phyloP scores from a whole-genome alignment of 1,284 basidiomycete species.

The Ustilago esculenta region DNA sequence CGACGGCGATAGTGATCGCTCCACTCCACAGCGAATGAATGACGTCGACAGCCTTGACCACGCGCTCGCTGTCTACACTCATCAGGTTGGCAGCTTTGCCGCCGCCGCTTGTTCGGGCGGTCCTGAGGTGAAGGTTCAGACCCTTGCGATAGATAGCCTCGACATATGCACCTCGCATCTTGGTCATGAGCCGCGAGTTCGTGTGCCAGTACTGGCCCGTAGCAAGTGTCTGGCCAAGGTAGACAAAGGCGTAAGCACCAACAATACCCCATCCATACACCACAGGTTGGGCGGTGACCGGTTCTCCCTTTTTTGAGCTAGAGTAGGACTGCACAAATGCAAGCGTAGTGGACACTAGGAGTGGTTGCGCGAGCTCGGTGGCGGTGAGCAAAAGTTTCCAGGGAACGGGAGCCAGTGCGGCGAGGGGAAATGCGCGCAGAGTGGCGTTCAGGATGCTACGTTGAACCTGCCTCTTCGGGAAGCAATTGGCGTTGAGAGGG shows the following conservation, averaged over 20 bases:
- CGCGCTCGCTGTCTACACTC: conserved; percentile 61
- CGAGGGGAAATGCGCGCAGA: conserved; percentile 42
- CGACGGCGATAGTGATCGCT: conserved; percentile 48
- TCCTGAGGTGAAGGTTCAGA: conserved; percentile 50
- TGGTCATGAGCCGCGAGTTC: conserved; percentile 43
- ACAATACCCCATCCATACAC: conserved; percentile 60
- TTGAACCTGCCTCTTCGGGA: conserved; percentile 18
- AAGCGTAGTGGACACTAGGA: conserved; percentile 54
- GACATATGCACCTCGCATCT: conserved; percentile 54
- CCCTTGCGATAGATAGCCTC: conserved; percentile 59
- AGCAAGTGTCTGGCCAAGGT: conserved; percentile 47
- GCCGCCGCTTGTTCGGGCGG: conserved; percentile 51
- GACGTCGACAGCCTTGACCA: conserved; percentile 43
- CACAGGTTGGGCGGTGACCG: conserved; percentile 33
- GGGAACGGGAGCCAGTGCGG: conserved; percentile 46
- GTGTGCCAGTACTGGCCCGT: conserved; percentile 50
- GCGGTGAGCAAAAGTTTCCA: conserved; percentile 47
- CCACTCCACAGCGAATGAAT: conserved; percentile 55
- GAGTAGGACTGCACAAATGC: conserved; percentile 52
- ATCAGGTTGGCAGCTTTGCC: conserved; percentile 58
- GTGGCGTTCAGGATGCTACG: conserved; percentile 37
- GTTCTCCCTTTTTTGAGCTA: conserved; percentile 3
- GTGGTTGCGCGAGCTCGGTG: conserved; percentile 49
- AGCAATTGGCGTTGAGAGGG: conserved; percentile 6
- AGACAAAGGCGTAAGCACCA: conserved; percentile 58